Base-by-base conservation (phyloP, 306 rosid species). In the Neltuma alba region DNA sequence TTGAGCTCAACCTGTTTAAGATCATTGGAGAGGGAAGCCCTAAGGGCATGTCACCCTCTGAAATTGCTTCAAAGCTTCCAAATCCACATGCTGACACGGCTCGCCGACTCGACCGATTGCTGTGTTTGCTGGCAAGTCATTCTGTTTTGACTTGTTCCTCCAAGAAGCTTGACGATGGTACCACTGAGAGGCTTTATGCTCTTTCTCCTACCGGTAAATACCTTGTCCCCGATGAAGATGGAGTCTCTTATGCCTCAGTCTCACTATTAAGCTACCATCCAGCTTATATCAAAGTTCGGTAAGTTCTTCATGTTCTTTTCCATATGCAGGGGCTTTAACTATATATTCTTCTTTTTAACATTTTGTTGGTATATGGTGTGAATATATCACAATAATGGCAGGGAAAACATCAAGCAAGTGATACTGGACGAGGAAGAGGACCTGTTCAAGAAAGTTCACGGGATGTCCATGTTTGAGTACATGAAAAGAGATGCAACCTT, bases 1-100 rank as follows among this genome's bases (percentile, higher is more conserved):
- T 83, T 74, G 73, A 78, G 65, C 86, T 83, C 67, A 74, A 78
- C 6, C 31, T 83, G 16, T 83, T 83, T 47, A 76, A 83, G 20
- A 83, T 78, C 30, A 83, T 83, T 57, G 72, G 67, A 0, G 57
- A 83, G 27, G 65, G n/a, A 63, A 64, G 68, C 23, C 61, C 61
- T 52, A 52, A 52, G 30, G 61, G 61, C 66, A 42, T 73, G 76
- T 78, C 83, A 28, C 2, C 80, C 4, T 6, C 18, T 48, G 73
- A 78, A 31, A 78, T 83, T 60, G 73, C 80, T 67, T 78, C 80
- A 0, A 72, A 78, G 42, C 23, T 77, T 18, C 57, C 63, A 37
- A 55, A 65, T 9, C 72, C 74, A 14, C 76, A 27, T 37, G 2
- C 60, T n/a, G n/a, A n/a, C n/a, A n/a, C 61, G 0, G 30, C 2